Base-by-base conservation (phyloP, 1,284 basidiomycete species). In the Ceratobasidium sp. region DNA sequence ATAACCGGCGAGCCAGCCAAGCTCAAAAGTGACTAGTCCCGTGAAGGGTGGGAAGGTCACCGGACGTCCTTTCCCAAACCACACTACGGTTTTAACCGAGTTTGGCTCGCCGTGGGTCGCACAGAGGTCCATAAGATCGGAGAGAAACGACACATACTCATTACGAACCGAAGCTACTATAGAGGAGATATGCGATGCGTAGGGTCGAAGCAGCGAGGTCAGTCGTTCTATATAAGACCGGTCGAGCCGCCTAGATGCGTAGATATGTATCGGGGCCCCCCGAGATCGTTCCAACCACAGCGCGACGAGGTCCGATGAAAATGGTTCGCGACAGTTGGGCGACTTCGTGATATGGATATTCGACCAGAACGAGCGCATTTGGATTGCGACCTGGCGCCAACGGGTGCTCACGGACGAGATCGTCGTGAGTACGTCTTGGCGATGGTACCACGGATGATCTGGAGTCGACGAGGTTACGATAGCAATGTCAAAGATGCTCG, bases 311-410 rank as follows among this genome's bases (percentile, higher is more conserved):
- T 57, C 55, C 12, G 7, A 1, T 44, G 8, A 33, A 57, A n/a
- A 14, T 4, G 55, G 30, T 33, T 14, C 27, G 12, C 3, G 12
- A 57, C 27, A 4, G 4, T 23, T 23, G 10, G 55, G 7, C 12
- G 27, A 4, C 8, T 57, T 18, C 16, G 7, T 48, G 48, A 69
- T 1, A 33, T 35, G 33, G 12, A 70, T 59, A 14, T 70, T 35
- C 6, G 68, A 55, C 68, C 68, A 70, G 35, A 70, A 33, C 16
- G 38, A n/a, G 35, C 35, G 52, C 0, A 5, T 44, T n/a, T 18
- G 20, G 55, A 59, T 27, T 1, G 54, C 68, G 46, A 70, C 20
- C 38, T 44, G 52, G 10, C 68, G 68, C 68, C 68, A 70, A 4
- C 54, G 68, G 18, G 54, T 35, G 35, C 68, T 57, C 4, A 70